Evolutionary conservation across 257 asterid genomes (phyloP), one percentile per base, ranked within the genome.

Genomic region (Plantago major): DNA sequence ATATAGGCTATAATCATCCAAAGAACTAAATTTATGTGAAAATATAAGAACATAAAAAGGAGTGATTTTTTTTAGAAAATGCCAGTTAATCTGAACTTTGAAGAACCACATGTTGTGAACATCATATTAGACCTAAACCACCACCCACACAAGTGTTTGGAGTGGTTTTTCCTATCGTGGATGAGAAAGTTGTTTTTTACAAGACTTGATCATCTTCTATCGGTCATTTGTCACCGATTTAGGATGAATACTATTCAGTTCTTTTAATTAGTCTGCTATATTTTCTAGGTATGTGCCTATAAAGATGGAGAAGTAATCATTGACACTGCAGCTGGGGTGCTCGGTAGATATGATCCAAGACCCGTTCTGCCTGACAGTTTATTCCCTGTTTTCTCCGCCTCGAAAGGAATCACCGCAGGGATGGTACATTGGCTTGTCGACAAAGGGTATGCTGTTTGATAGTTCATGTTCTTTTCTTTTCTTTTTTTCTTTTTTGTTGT

Each of bases 291-390:
- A 46, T 92, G 98, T 77, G 98, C 98, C 67, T 92, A 92, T 76
- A 92, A 84, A 80, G 95, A 92, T 74, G 98, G 98, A 68, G 84
- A 86, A 74, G 97, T 92, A 77, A 82, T 92, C 68, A 89, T 92
- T 67, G 98, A 89, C 80, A 89, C 97, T 54, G 84, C 98, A 66
- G 98, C 98, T 82, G 97, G 98, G 65, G 81, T 70, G 58, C 98
- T 92, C 56, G 98, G 98, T 73, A 84, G 90, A 89, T 89, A 89
- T 73, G 98, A 92, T 72, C 98, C 98, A 40, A 85, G 98, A 67
- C 98, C 98, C 55, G 97, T 92, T 75, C 98, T 84, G 74, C 95
- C 95, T 9, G 98, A 92, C 82, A 86, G 97, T 74, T 84, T 92
- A 71, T 92, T 88, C 81, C 90, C 93, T 57, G 92, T 89, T 64